Conservation (phyloP, 495 filamentous ascomycete species). For the Penicillium crystallinum region DNA sequence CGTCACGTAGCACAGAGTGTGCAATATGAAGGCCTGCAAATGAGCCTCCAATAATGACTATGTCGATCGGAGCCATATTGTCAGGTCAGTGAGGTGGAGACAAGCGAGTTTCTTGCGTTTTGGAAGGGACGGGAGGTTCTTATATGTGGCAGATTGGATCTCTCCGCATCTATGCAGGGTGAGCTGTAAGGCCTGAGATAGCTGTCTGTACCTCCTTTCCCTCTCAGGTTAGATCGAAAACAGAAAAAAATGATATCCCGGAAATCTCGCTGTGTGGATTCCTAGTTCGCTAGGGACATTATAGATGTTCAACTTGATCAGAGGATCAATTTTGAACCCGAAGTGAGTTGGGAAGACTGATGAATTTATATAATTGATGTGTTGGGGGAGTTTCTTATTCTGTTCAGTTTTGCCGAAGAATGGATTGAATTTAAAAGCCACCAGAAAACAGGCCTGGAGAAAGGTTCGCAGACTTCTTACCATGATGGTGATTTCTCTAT, state of each 20-base stretch:
- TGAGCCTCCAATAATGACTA: constrained; percentile 64
- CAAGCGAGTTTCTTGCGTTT: neutral
- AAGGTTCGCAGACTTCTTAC: too few relatives aligned
- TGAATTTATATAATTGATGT: too few relatives aligned
- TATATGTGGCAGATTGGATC: constrained; percentile 4
- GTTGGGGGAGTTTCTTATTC: too few relatives aligned
- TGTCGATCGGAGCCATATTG: constrained; percentile 19
- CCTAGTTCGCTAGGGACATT: too few relatives aligned
- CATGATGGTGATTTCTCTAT: too few relatives aligned
- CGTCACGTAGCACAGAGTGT: constrained; percentile 53
- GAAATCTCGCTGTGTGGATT: too few relatives aligned
- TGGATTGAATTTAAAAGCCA: too few relatives aligned
- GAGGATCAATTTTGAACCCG: too few relatives aligned
- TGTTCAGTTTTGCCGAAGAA: too few relatives aligned
- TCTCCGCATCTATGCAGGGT: constrained; percentile 1
- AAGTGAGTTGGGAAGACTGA: too few relatives aligned
- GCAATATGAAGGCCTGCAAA: constrained; percentile 54
- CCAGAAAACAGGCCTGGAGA: too few relatives aligned
- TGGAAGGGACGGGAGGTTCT: constrained; percentile 6
- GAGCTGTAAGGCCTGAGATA: neutral
- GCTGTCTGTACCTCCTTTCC: neutral
- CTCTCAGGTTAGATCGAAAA: neutral
- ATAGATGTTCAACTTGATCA: too few relatives aligned
- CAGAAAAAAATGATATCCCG: neutral
- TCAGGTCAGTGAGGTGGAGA: neutral